Evolutionary conservation across 1,284 basidiomycete genomes (phyloP).

Genomic region (Ustilago shanxiensis): DNA sequence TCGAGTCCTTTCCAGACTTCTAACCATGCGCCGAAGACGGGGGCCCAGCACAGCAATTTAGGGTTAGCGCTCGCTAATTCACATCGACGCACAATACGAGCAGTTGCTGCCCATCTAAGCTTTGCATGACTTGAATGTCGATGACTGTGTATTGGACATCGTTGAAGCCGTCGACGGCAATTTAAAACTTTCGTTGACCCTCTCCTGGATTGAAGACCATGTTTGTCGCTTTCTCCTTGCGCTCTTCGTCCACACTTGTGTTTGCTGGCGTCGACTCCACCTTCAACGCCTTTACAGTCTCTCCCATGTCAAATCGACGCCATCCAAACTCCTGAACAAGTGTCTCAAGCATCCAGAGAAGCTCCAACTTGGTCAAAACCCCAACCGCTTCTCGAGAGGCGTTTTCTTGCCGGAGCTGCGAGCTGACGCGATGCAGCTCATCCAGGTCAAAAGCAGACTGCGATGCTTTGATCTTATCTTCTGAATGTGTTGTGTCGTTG

Average conservation of each 20-base stretch:
- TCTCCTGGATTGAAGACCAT: conserved; percentile 30
- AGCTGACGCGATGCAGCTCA: conserved; percentile 13
- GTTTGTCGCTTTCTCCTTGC: conserved; percentile 31
- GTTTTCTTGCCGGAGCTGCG: background rate
- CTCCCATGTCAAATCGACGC: conserved; percentile 13
- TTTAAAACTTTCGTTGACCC: conserved; percentile 33
- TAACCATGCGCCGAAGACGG: too few species aligned
- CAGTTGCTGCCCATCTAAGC: too few species aligned
- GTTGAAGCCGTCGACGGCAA: too few species aligned
- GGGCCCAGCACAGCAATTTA: too few species aligned
- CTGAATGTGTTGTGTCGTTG: conserved; percentile 18
- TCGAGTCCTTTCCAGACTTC: background rate
- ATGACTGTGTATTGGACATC: too few species aligned
- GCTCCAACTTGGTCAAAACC: conserved; percentile 24
- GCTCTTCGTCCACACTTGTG: conserved; percentile 12
- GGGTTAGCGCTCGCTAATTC: too few species aligned
- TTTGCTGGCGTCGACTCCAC: conserved; percentile 26
- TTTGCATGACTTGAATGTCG: too few species aligned
- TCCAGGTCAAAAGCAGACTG: conserved; percentile 15
- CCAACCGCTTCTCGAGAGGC: background rate
- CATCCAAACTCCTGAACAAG: conserved; percentile 35
- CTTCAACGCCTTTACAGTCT: conserved; percentile 22
- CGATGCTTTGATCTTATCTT: conserved; percentile 32
- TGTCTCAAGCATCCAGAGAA: conserved; percentile 23
- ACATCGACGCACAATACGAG: too few species aligned